phyloP scores from a whole-genome alignment of 129 eudicot genomes.

The Deinandra increscens region DNA sequence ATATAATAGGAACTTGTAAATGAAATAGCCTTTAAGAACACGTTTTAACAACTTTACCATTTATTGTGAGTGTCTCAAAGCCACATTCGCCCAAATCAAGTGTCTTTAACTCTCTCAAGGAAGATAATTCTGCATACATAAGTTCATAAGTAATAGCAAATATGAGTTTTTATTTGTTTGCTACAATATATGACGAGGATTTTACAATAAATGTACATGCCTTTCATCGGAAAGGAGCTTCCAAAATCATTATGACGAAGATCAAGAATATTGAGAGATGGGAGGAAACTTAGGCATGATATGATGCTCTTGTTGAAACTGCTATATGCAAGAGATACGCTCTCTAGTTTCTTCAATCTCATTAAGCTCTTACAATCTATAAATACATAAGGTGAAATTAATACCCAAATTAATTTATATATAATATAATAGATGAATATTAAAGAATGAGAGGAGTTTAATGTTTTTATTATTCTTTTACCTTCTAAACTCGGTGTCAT shows the following conservation, averaged over 20 bases:
- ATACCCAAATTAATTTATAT: background rate
- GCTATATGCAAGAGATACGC: background rate
- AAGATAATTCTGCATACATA: background rate
- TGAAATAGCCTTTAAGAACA: background rate
- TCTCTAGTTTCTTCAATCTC: constrained; percentile 15
- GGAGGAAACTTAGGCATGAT: constrained; percentile 10
- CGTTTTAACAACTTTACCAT: background rate
- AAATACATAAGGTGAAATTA: background rate
- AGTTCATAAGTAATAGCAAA: background rate
- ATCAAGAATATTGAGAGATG: constrained; percentile 26
- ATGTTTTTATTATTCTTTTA: background rate
- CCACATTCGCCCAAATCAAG: too few species aligned
- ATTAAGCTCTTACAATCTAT: background rate
- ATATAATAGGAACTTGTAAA: background rate
- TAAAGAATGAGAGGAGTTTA: background rate
- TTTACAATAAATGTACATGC: too few species aligned
- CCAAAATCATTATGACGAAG: background rate
- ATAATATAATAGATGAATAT: background rate
- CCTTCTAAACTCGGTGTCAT: constrained; percentile 3
- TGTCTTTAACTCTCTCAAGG: too few species aligned
- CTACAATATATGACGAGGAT: too few species aligned
- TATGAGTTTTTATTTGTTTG: too few species aligned
- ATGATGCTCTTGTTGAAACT: constrained; percentile 3
- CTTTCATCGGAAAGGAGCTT: background rate
- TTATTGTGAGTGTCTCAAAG: background rate